phyloP scores from a whole-genome alignment of 1,284 basidiomycete genomes.

The Ustilago curta region DNA sequence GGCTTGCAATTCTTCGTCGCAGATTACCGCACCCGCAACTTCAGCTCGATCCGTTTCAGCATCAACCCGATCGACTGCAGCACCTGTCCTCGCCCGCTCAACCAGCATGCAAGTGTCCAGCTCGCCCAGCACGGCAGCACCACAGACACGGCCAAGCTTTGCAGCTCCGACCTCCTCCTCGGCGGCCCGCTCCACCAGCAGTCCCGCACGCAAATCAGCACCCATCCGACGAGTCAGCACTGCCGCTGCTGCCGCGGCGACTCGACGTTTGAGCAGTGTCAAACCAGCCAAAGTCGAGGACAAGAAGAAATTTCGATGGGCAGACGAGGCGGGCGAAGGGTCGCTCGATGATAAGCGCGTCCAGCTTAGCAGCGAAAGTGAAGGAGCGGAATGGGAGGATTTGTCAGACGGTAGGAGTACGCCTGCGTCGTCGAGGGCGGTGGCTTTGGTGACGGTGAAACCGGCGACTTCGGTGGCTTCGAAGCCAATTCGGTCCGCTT shows the following conservation, averaged over 20 bases:
- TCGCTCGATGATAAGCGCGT: constrained; percentile 77
- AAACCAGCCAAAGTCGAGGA: constrained; percentile 23
- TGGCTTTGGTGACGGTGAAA: not conserved
- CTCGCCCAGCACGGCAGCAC: not conserved
- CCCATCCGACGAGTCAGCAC: constrained; percentile 20
- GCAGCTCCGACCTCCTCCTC: constrained; percentile 45
- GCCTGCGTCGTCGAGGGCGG: constrained; percentile 9
- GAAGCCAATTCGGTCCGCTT: constrained; percentile 10
- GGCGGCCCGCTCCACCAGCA: constrained; percentile 27
- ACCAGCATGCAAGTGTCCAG: constrained; percentile 32
- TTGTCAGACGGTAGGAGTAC: constrained; percentile 32
- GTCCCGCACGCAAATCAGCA: constrained; percentile 21
- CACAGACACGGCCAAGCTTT: constrained; percentile 25
- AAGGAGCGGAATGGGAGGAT: constrained; percentile 43
- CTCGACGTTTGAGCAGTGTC: constrained; percentile 20
- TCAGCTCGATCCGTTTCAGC: constrained; percentile 20
- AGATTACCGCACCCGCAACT: not conserved
- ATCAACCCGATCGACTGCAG: constrained; percentile 8
- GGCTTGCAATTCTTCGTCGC: not conserved
- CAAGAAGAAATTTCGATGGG: constrained; percentile 88
- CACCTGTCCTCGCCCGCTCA: constrained; percentile 18
- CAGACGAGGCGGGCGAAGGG: constrained; percentile 86
- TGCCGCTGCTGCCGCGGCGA: constrained; percentile 7
- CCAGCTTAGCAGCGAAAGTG: constrained; percentile 5
- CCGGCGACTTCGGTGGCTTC: constrained; percentile 11